phyloP scores from a whole-genome alignment of 1,284 basidiomycete species.

The Cryptococcus sp. region DNA sequence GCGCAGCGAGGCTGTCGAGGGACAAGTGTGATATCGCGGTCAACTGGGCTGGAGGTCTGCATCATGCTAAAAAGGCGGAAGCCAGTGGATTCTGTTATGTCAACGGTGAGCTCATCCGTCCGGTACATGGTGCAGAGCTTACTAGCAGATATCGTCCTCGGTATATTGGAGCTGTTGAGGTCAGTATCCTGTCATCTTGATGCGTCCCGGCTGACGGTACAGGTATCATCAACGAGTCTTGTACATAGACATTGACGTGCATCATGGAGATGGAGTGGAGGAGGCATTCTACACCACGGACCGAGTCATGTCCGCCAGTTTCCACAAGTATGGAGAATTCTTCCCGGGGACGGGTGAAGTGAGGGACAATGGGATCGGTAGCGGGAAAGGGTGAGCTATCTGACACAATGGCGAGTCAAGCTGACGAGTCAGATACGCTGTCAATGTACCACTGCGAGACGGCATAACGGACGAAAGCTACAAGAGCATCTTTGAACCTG shows the following conservation, averaged over 20 bases:
- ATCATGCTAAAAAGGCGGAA: slow-evolving; percentile 98
- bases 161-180: slow-evolving; percentile 89
- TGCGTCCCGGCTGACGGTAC: background rate
- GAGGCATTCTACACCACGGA: slow-evolving; percentile 99
- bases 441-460: slow-evolving; percentile 93
- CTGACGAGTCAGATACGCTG: slow-evolving; percentile 59
- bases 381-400: slow-evolving; percentile 63
- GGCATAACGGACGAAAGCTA: slow-evolving; percentile 96
- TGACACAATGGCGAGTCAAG: background rate
- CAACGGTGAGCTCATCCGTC: slow-evolving; percentile 61
- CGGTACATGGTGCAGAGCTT: background rate
- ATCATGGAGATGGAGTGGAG: slow-evolving; percentile 98
- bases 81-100: slow-evolving; percentile 99
- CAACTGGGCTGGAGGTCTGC: slow-evolving; percentile 97
- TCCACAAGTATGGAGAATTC: slow-evolving; percentile 99
- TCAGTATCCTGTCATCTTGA: slow-evolving; percentile 38
- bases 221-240: slow-evolving; percentile 89
- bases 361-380: slow-evolving; percentile 84
- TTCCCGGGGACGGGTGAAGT: slow-evolving; percentile 98
- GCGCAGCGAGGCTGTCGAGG: slow-evolving; percentile 85
- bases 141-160: slow-evolving; percentile 81
- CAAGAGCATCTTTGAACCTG: slow-evolving; percentile 91
- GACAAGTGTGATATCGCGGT: slow-evolving; percentile 99
- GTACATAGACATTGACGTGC: slow-evolving; percentile 98
- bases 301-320: slow-evolving; percentile 95